Evolutionary conservation across 306 rosid species (phyloP), one percentile per base, ranked within the genome.

Genomic region (Dalbergia cultrata): DNA sequence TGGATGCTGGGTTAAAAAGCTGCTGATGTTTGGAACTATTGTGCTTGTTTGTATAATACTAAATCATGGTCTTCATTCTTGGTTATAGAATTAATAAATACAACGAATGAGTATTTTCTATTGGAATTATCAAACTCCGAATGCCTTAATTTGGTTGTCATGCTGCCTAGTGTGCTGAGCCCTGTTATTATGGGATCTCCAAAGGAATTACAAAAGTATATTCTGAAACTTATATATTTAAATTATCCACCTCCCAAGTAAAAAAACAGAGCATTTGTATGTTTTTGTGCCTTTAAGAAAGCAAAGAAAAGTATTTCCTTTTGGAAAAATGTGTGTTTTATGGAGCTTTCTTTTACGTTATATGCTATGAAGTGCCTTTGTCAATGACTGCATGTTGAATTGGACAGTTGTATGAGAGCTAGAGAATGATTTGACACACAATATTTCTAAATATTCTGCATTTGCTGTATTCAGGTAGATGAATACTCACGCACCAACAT

Each of bases 401-500:
- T 79, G 56, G 54, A 58, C 39, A 57, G 14, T 35, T 63, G 35
- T 49, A 11, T 11, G 22, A 35, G 22, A 81, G 12, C 73, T 60
- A 16, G 31, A 34, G 33, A 73, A 56, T 69, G 59, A 75, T 22
- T 39, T 61, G 70, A 33, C 14, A 44, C 14, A 44, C 52, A 16
- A 14, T 21, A 67, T 67, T 67, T 70, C 67, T 72, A 54, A 77
- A 79, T 66, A 31, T 69, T 73, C 26, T 72, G 31, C 39, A 37
- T 60, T 79, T 50, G 44, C 68, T 72, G 61, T 83, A 16, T 80
- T 83, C 80, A 95, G 98, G 99, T 93, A 21, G 91, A 95, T 56
- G 97, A 95, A 70, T 84, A 83, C 83, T 95, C 99, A 26, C 82
- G 93, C 59, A 90, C 96, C 45, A 91, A 81, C 72, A 39, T 91